Percentiles rank a stretch among this genome's conserved stretches.
Evolutionary conservation across 2,329 filamentous ascomycete genomes (phyloP).

Genomic region (Talaromyces sp.): DNA sequence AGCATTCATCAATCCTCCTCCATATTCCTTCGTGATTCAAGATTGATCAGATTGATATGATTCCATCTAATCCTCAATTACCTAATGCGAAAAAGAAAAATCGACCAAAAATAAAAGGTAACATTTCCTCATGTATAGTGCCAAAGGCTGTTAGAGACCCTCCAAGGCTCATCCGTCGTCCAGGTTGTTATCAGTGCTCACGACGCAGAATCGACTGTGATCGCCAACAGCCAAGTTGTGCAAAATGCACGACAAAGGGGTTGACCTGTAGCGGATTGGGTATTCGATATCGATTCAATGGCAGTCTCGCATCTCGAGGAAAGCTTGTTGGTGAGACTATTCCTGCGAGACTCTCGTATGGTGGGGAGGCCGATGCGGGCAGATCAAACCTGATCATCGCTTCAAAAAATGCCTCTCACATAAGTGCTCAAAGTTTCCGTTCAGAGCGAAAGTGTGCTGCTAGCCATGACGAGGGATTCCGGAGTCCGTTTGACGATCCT

Average conservation of each 20-base stretch:
- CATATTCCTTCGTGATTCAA: neutral
- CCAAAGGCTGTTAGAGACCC: neutral
- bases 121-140: neutral
- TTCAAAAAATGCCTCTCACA: neutral
- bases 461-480: neutral
- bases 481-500: too few species aligned
- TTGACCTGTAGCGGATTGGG: neutral
- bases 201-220: conserved; percentile 4
- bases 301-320: neutral
- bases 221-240: neutral
- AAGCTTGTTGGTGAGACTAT: neutral
- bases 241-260: neutral
- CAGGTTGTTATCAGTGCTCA: conserved; percentile 7
- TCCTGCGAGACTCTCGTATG: neutral
- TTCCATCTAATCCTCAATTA: neutral
- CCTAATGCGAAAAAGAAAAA: neutral
- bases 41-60: neutral
- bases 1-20: neutral
- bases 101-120: neutral
- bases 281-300: neutral
- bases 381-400: neutral
- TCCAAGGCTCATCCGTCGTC: neutral
- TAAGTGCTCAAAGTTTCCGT: too few species aligned
- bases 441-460: neutral
- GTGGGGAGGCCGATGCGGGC: neutral